Evolutionary conservation across 768 basidiomycete genomes (phyloP).

Genomic region (Terana coerulea): DNA sequence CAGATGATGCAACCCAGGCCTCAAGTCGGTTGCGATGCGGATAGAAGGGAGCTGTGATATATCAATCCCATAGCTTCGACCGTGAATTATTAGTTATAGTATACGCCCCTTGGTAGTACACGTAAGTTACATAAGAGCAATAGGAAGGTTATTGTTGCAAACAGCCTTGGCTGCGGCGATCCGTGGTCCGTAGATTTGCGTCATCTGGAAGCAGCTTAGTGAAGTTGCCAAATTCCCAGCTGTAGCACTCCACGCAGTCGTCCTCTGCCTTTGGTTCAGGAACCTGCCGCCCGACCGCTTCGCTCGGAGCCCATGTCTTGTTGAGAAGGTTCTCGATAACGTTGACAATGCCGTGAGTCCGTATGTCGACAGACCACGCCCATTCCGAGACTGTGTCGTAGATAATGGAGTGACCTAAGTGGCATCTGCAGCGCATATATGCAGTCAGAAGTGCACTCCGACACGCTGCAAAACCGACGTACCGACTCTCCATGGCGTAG

Average conservation of each 20-base stretch:
- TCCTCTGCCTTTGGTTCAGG: constrained; percentile 49
- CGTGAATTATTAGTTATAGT: too few relatives aligned
- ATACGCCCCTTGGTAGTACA: too few relatives aligned
- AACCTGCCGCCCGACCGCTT: constrained; percentile 60
- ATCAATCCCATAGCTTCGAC: too few relatives aligned
- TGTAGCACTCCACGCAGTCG: constrained; percentile 74
- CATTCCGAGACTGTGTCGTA: constrained; percentile 90
- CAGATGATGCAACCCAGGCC: too few relatives aligned
- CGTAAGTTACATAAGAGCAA: too few relatives aligned
- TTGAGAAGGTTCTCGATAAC: constrained; percentile 73
- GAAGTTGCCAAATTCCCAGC: constrained; percentile 64
- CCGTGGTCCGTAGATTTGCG: too few relatives aligned
- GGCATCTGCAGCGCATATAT: constrained; percentile 52
- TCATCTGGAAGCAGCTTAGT: too few relatives aligned
- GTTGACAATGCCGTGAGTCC: constrained; percentile 74
- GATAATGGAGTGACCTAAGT: constrained; percentile 78
- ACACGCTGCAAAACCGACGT: constrained; percentile 19
- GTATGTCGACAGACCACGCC: constrained; percentile 81
- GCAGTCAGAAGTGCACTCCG: constrained; percentile 1
- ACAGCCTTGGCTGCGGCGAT: too few relatives aligned
- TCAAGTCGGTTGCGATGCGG: too few relatives aligned
- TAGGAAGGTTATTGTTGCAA: too few relatives aligned
- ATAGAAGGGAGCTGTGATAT: too few relatives aligned
- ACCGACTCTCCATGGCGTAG: constrained; percentile 85
- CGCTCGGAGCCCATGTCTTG: constrained; percentile 66